Conservation (phyloP, 768 basidiomycete species). For the Austroboletus eburneus region DNA sequence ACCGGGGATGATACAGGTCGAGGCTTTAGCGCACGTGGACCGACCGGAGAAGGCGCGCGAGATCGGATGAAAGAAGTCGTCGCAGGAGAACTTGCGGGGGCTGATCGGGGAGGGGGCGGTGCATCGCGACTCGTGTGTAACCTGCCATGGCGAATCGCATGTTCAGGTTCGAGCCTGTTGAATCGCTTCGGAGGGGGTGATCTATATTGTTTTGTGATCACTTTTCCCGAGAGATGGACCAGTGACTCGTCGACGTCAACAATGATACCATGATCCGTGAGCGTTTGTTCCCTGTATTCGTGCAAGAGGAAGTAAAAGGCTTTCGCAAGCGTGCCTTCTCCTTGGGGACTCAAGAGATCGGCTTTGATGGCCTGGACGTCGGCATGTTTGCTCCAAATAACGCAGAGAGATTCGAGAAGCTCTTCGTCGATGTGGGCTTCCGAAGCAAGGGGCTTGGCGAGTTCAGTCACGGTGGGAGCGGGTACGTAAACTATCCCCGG, state of each 20-base stretch:
- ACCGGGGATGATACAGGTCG: constrained; percentile 30
- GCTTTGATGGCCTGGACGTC: constrained; percentile 53
- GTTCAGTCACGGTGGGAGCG: constrained; percentile 60
- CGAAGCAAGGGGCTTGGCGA: constrained; percentile 68
- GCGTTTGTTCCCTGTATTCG: constrained; percentile 64
- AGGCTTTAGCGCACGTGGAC: constrained; percentile 40
- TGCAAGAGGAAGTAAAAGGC: constrained; percentile 85
- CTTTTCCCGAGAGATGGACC: constrained; percentile 19
- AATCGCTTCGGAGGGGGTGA: constrained; percentile 36
- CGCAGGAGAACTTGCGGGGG: constrained; percentile 18
- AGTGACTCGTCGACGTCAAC: constrained; percentile 29
- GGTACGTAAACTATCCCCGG: constrained; percentile 44
- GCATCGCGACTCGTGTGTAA: constrained; percentile 26
- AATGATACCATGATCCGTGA: constrained; percentile 51
- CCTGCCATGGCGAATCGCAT: constrained; percentile 7
- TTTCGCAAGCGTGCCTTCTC: constrained; percentile 72
- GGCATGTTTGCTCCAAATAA: constrained; percentile 80
- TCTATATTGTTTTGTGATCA: constrained; percentile 40
- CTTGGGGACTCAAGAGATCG: constrained; percentile 67
- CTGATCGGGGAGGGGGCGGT: constrained; percentile 26
- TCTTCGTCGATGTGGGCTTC: constrained; percentile 71
- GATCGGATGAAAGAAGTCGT: constrained; percentile 32
- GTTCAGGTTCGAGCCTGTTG: constrained; percentile 12
- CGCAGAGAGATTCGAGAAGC: constrained; percentile 69
- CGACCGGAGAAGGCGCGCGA: constrained; percentile 47